Evolutionary conservation across 352 stramenopile genomes (phyloP).

Genomic region (Phytophthora idaei): DNA sequence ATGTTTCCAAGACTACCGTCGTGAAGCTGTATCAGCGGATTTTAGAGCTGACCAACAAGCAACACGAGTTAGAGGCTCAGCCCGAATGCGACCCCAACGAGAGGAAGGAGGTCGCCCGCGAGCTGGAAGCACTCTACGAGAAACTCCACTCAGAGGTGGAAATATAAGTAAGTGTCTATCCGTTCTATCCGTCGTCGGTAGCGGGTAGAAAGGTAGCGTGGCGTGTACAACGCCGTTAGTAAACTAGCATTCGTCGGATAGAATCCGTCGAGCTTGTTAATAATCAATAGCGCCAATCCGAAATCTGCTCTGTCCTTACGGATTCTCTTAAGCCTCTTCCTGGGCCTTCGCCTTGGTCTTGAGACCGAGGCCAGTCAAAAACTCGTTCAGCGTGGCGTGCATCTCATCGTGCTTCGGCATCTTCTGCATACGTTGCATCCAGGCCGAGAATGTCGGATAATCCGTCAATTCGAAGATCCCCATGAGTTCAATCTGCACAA

Average conservation of each 20-base stretch:
- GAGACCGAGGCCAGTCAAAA: constrained; percentile 21
- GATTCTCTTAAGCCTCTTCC: neutral
- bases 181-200: constrained; percentile 28
- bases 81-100: constrained; percentile 40
- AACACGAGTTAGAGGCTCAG: constrained; percentile 55
- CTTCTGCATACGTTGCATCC: constrained; percentile 49
- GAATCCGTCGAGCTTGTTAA: constrained; percentile 22
- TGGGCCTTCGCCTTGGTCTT: constrained; percentile 29
- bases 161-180: constrained; percentile 37
- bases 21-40: constrained; percentile 72
- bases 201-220: constrained; percentile 18
- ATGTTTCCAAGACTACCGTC: constrained; percentile 46
- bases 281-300: constrained; percentile 20
- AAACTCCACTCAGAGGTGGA: constrained; percentile 49
- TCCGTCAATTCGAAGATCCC: constrained; percentile 43
- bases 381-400: constrained; percentile 32
- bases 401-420: constrained; percentile 53
- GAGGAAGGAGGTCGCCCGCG: constrained; percentile 46
- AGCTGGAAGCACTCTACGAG: constrained; percentile 57
- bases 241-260: constrained; percentile 20
- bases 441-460: constrained; percentile 43
- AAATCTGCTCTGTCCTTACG: neutral
- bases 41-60: constrained; percentile 62
- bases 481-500: constrained; percentile 46
- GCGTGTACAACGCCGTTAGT: constrained; percentile 17